phyloP scores from a whole-genome alignment of 495 filamentous ascomycete genomes.

The Astrothelium subdiscretum region DNA sequence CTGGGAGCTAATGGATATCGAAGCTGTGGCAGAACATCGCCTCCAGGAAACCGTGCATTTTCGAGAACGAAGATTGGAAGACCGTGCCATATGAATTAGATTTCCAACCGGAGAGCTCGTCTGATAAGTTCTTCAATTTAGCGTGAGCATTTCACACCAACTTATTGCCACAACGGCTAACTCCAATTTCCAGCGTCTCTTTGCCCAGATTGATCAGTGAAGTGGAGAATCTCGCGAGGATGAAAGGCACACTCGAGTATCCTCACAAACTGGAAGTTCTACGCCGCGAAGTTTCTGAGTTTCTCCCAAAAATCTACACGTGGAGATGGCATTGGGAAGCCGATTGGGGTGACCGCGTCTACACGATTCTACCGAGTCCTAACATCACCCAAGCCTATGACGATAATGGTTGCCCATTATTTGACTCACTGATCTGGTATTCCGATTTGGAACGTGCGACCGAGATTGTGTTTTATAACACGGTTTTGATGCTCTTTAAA shows the following conservation, averaged over 20 bases:
- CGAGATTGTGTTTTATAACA: background rate
- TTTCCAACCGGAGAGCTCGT: background rate
- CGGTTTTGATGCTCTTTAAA: background rate
- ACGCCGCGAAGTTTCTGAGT: background rate
- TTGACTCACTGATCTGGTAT: background rate
- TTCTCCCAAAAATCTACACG: background rate
- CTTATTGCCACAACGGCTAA: background rate
- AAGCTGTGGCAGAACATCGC: background rate
- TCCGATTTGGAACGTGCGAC: background rate
- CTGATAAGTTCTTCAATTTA: background rate
- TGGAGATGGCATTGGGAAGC: slow-evolving; percentile 1
- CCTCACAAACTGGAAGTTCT: background rate
- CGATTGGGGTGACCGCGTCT: background rate
- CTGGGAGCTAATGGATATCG: background rate
- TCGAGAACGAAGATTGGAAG: background rate
- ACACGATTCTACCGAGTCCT: background rate
- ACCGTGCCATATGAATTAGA: background rate
- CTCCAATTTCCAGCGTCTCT: background rate
- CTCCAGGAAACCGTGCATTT: background rate
- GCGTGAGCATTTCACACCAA: background rate
- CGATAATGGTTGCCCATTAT: background rate
- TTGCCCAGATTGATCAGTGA: background rate
- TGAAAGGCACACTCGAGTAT: background rate
- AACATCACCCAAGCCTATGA: background rate
- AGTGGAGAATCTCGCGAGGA: background rate